phyloP scores from a whole-genome alignment of 352 stramenopile genomes.

The Pythium utonaiense region DNA sequence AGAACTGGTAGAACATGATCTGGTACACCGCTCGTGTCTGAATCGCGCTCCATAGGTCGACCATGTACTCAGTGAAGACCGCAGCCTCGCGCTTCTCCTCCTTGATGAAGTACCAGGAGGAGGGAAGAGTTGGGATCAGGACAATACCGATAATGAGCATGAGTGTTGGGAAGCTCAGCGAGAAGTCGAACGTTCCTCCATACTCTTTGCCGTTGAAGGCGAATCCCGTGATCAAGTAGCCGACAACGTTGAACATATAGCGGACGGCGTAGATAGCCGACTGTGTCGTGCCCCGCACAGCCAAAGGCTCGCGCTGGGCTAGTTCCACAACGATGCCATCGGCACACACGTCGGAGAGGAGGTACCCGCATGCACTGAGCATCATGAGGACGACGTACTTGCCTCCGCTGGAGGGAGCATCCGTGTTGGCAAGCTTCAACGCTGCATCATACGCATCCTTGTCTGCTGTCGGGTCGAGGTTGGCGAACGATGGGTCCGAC shows the following conservation, averaged over 20 bases:
- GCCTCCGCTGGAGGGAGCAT: conserved; percentile 17
- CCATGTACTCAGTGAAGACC: conserved; percentile 13
- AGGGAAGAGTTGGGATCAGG: neutral
- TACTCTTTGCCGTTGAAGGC: conserved; percentile 24
- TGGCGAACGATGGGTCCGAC: conserved; percentile 1
- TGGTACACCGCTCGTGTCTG: conserved; percentile 27
- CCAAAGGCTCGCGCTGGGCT: conserved; percentile 29
- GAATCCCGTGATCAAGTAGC: conserved; percentile 18
- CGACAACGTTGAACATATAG: conserved; percentile 7
- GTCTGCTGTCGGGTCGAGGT: neutral
- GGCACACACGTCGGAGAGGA: conserved; percentile 41
- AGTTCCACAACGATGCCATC: conserved; percentile 44
- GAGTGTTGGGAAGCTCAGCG: conserved; percentile 8
- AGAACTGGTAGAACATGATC: conserved; percentile 25
- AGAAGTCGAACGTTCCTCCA: neutral
- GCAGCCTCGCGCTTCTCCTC: conserved; percentile 14
- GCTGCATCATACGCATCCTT: neutral
- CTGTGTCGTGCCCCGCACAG: conserved; percentile 27
- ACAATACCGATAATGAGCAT: conserved; percentile 16
- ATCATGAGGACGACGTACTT: conserved; percentile 46
- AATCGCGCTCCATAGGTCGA: conserved; percentile 14
- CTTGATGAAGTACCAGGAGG: conserved; percentile 19
- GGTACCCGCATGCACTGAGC: conserved; percentile 44
- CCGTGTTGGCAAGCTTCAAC: conserved; percentile 24
- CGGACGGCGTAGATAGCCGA: conserved; percentile 16